Evolutionary conservation across 148 eudicot species (phyloP).

Genomic region (Dysphania ambrosioides): DNA sequence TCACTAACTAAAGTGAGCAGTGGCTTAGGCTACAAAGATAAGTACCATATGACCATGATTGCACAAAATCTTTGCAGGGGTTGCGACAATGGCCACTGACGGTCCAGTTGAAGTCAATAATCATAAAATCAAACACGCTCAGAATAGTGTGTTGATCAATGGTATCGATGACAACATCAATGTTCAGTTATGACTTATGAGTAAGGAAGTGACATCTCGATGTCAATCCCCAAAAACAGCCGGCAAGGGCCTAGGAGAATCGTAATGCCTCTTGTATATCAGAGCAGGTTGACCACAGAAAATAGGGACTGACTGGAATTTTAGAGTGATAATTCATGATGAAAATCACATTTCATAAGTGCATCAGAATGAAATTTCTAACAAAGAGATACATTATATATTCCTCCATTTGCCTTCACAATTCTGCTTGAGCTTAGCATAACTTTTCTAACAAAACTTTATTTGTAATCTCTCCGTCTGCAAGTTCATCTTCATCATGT

Average conservation of each 20-base stretch:
- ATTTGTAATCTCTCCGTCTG: constrained; percentile 49
- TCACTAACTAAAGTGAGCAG: neutral
- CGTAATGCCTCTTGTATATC: neutral
- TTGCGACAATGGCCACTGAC: neutral
- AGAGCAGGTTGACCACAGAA: neutral
- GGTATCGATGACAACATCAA: neutral
- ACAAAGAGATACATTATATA: constrained; percentile 7
- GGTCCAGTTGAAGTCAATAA: neutral
- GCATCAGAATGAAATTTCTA: too few species aligned
- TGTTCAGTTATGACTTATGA: neutral
- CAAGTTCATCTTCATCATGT: constrained; percentile 67
- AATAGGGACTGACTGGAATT: neutral
- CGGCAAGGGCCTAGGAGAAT: neutral
- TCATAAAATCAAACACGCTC: neutral
- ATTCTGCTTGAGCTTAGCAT: constrained; percentile 32
- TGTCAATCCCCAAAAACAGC: neutral
- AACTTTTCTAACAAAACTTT: constrained; percentile 29
- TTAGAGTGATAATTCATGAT: too few species aligned
- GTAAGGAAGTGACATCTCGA: neutral
- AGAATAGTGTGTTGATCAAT: neutral
- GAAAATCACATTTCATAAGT: too few species aligned
- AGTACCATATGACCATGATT: neutral
- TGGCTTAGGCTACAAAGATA: neutral
- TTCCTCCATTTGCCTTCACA: constrained; percentile 55
- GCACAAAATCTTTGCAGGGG: neutral